Percentiles rank a stretch among this genome's conserved stretches.
These are phyloP conservation scores for Colletotrichum lindemuthianum DNA, from an alignment of 2,329 filamentous ascomycete genomes.

Conservation along the genomic window DNA sequence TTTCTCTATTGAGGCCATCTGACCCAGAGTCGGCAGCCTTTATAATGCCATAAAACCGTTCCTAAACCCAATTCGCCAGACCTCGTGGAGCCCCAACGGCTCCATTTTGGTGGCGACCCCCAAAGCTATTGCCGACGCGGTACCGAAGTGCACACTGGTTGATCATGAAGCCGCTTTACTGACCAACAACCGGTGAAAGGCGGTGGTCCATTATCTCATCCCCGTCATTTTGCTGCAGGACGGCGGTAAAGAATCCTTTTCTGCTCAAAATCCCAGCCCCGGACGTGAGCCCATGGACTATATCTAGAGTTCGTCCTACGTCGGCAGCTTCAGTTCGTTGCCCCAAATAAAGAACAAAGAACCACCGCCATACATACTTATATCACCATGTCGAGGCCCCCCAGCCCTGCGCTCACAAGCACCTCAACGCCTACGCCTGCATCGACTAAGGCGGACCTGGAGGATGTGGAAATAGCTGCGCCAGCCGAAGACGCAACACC, in stretches of 20 bases:
- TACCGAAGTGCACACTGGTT: slow-evolving; percentile 18
- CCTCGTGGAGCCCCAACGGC: not conserved
- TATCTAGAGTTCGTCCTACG: slow-evolving; percentile 5
- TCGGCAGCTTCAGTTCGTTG: not conserved
- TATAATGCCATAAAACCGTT: not conserved
- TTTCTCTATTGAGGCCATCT: too few relatives aligned
- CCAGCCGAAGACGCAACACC: slow-evolving; percentile 14
- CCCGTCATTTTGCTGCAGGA: not conserved
- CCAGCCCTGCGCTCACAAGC: not conserved
- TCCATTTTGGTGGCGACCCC: not conserved
- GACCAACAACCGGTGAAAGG: slow-evolving; percentile 2
- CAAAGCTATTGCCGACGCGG: slow-evolving; percentile 23
- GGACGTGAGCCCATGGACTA: not conserved
- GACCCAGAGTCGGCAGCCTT: not conserved
- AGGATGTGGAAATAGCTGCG: slow-evolving; percentile 25
- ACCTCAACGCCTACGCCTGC: not conserved
- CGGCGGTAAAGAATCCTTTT: not conserved
- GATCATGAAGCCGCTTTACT: slow-evolving; percentile 3
- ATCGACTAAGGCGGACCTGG: slow-evolving; percentile 10
- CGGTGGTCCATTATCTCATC: slow-evolving; percentile 1
- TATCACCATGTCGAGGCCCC: slow-evolving; percentile 8
- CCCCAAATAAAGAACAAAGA: not conserved
- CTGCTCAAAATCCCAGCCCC: not conserved
- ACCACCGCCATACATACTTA: not conserved
- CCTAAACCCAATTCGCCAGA: not conserved